A percentile compares a stretch with the other conserved stretches of the same genome.
Evolutionary conservation across 768 basidiomycete genomes (phyloP).

Genomic region (Suillus brevipes): DNA sequence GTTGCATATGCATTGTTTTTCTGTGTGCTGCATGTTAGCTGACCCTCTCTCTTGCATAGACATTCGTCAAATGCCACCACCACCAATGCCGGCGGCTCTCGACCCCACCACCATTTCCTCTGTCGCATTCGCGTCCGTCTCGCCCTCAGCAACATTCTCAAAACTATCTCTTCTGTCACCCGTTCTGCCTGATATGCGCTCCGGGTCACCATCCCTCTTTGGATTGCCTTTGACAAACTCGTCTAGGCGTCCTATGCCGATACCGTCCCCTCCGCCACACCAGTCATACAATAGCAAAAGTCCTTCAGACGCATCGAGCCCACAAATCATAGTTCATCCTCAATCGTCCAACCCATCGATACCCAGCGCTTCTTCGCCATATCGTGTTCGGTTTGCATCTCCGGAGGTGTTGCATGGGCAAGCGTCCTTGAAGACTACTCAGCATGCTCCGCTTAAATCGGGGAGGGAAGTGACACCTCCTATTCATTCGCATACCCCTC

Average conservation of each 20-base stretch:
- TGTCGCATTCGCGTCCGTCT: constrained; percentile 29
- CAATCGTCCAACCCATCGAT: not conserved
- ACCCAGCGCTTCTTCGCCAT: constrained; percentile 1
- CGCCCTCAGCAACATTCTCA: constrained; percentile 52
- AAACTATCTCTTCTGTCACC: constrained; percentile 49
- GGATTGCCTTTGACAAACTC: constrained; percentile 13
- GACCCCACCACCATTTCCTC: constrained; percentile 42
- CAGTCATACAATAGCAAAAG: constrained; percentile 21
- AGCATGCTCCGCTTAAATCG: not conserved
- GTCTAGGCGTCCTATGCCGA: constrained; percentile 11
- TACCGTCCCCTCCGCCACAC: constrained; percentile 16
- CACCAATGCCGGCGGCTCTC: constrained; percentile 46
- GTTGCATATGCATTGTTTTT: not conserved
- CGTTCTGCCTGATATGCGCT: constrained; percentile 15
- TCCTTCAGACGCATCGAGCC: not conserved
- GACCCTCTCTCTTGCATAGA: constrained; percentile 27
- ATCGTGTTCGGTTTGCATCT: constrained; percentile 32
- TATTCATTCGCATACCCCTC: not conserved
- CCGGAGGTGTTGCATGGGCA: constrained; percentile 27
- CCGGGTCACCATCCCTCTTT: constrained; percentile 7
- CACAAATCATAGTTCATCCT: not conserved
- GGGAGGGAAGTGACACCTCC: not conserved
- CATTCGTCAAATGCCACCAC: constrained; percentile 48
- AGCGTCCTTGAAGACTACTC: constrained; percentile 11
- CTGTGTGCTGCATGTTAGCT: not conserved